Conservation (phyloP, 352 stramenopile species). For the Pythium aquatile region DNA sequence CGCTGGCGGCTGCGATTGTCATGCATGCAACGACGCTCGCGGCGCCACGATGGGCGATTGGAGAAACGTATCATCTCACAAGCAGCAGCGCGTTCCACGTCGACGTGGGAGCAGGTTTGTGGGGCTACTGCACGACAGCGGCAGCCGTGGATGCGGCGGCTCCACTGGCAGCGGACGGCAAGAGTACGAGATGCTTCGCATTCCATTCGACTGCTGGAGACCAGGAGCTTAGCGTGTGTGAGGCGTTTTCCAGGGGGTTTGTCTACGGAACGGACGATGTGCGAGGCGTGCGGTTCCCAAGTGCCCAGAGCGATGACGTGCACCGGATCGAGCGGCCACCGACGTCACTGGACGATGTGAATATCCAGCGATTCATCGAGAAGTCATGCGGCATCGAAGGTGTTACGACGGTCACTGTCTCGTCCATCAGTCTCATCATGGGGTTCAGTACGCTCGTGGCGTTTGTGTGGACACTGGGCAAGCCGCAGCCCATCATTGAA, state of each 20-base stretch:
- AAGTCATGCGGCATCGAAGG: constrained; percentile 26
- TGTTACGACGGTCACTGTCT: constrained; percentile 13
- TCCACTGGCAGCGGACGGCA: neutral
- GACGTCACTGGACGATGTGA: constrained; percentile 24
- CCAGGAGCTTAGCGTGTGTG: constrained; percentile 25
- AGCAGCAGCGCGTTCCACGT: constrained; percentile 27
- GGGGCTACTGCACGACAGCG: constrained; percentile 27
- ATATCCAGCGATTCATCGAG: constrained; percentile 28
- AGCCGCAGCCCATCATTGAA: constrained; percentile 3
- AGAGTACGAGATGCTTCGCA: constrained; percentile 16
- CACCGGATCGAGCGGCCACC: constrained; percentile 26
- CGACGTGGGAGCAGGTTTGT: constrained; percentile 23
- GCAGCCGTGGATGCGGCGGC: constrained; percentile 9
- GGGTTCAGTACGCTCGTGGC: constrained; percentile 11
- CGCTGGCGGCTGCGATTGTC: constrained; percentile 7
- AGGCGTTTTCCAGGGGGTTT: constrained; percentile 24
- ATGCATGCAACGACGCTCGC: constrained; percentile 12
- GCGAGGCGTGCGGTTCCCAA: constrained; percentile 21
- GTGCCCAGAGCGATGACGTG: constrained; percentile 13
- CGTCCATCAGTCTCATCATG: constrained; percentile 9
- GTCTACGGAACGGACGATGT: constrained; percentile 32
- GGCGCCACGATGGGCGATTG: constrained; percentile 19
- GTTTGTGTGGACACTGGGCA: constrained; percentile 20
- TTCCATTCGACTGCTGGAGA: constrained; percentile 19
- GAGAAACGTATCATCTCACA: constrained; percentile 24